Evolutionary conservation across 2,329 filamentous ascomycete species (phyloP).

Genomic region (Phoma sp.): DNA sequence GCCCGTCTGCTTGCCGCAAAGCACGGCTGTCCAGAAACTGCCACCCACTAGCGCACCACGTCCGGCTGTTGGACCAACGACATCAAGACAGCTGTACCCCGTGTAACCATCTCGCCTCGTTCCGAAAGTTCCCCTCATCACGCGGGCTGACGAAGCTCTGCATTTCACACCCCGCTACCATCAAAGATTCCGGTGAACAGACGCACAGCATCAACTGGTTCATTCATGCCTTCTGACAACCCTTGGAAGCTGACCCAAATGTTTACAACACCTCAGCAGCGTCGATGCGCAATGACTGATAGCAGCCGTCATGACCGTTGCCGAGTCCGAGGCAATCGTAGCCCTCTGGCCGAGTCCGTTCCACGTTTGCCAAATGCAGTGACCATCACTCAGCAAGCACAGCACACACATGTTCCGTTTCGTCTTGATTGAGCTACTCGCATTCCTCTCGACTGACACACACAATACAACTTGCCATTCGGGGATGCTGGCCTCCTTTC

Average conservation of each 20-base stretch:
- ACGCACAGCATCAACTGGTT: slow-evolving; percentile 24
- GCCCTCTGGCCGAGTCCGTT: slow-evolving; percentile 8
- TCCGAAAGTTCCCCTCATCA: slow-evolving; percentile 28
- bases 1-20: slow-evolving; percentile 23
- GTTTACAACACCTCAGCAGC: slow-evolving; percentile 7
- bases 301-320: slow-evolving; percentile 19
- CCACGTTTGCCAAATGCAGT: slow-evolving; percentile 15
- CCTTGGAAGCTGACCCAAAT: background rate
- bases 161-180: slow-evolving; percentile 26
- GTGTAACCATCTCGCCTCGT: slow-evolving; percentile 39
- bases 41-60: slow-evolving; percentile 27
- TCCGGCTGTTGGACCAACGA: slow-evolving; percentile 34
- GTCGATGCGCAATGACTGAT: slow-evolving; percentile 9
- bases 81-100: slow-evolving; percentile 43
- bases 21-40: slow-evolving; percentile 32
- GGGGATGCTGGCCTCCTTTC: background rate
- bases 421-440: slow-evolving; percentile 6
- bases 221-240: slow-evolving; percentile 2
- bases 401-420: slow-evolving; percentile 8
- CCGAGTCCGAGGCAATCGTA: slow-evolving; percentile 8
- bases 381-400: slow-evolving; percentile 14
- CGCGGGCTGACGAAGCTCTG: slow-evolving; percentile 30
- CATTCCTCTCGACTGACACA: slow-evolving; percentile 4
- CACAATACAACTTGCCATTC: background rate
- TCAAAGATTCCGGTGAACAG: slow-evolving; percentile 36